Conservation (phyloP, 2,329 filamentous ascomycete species). For the Fusarium armeniacum region DNA sequence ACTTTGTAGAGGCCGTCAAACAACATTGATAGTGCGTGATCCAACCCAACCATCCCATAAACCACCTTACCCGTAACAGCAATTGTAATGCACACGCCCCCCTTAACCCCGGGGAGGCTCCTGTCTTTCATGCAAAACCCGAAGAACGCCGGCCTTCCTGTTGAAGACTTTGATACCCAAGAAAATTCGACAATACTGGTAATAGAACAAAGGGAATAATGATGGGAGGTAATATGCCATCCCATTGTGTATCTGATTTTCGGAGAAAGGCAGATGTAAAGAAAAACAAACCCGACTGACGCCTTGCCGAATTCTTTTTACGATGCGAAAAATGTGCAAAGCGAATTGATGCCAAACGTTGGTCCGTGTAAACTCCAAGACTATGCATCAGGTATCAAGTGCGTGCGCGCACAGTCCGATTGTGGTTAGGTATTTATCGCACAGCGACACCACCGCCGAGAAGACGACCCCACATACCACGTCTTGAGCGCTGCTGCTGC, state of each 20-base stretch:
- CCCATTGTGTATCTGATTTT: slow-evolving; percentile 44
- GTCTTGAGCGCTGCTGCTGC: slow-evolving; percentile 59
- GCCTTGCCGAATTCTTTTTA: slow-evolving; percentile 47
- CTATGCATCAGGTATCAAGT: slow-evolving; percentile 39
- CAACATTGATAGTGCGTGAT: slow-evolving; percentile 33
- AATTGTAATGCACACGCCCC: slow-evolving; percentile 42
- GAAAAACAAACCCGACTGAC: slow-evolving; percentile 28
- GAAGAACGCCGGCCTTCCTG: slow-evolving; percentile 29
- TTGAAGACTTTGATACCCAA: slow-evolving; percentile 8
- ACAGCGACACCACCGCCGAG: slow-evolving; percentile 62
- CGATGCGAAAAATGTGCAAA: slow-evolving; percentile 37
- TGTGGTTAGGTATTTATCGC: slow-evolving; percentile 51
- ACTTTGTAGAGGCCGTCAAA: slow-evolving; percentile 39
- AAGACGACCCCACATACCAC: slow-evolving; percentile 68
- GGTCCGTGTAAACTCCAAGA: slow-evolving; percentile 44
- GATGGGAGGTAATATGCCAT: slow-evolving; percentile 18
- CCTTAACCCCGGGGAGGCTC: slow-evolving; percentile 25
- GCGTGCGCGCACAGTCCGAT: slow-evolving; percentile 7
- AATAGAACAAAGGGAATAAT: slow-evolving; percentile 42
- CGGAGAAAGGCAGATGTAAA: slow-evolving; percentile 30
- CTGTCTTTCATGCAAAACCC: slow-evolving; percentile 35
- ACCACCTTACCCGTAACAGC: slow-evolving; percentile 23
- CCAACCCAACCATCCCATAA: slow-evolving; percentile 10
- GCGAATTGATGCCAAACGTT: slow-evolving; percentile 39
- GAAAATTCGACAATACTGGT: slow-evolving; percentile 10